phyloP scores from a whole-genome alignment of 441 rosid genomes.

The Viola pubescens region DNA sequence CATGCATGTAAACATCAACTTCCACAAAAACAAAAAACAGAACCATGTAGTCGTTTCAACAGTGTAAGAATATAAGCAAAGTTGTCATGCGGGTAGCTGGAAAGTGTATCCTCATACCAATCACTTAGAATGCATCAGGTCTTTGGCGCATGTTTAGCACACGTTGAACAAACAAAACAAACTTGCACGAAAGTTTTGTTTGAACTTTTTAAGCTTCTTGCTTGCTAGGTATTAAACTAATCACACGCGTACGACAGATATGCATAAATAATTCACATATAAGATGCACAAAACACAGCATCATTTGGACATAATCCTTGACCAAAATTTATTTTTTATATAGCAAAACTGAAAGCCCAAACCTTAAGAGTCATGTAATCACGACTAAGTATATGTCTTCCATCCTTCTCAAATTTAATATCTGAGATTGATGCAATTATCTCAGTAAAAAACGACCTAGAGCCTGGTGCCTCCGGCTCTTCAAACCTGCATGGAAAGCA shows the following conservation, averaged over 20 bases:
- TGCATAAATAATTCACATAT: too few relatives aligned
- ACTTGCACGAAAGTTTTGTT: background rate
- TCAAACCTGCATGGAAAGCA: constrained; percentile 60
- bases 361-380: constrained; percentile 99
- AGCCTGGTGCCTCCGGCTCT: constrained; percentile 85
- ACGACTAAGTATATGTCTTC: constrained; percentile 92
- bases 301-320: background rate
- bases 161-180: background rate
- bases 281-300: background rate
- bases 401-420: constrained; percentile 83
- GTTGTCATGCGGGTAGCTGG: too few relatives aligned
- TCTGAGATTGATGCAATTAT: constrained; percentile 98
- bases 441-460: constrained; percentile 96
- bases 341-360: constrained; percentile 10
- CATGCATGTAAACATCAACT: background rate
- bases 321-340: background rate
- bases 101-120: too few relatives aligned
- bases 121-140: too few relatives aligned
- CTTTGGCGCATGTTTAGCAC: too few relatives aligned
- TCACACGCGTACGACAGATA: background rate
- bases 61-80: too few relatives aligned
- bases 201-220: background rate
- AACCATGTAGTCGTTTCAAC: background rate
- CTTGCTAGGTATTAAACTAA: background rate
- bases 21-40: background rate